Base-by-base conservation (phyloP, 1,284 basidiomycete genomes). In the Chiua sp. region DNA sequence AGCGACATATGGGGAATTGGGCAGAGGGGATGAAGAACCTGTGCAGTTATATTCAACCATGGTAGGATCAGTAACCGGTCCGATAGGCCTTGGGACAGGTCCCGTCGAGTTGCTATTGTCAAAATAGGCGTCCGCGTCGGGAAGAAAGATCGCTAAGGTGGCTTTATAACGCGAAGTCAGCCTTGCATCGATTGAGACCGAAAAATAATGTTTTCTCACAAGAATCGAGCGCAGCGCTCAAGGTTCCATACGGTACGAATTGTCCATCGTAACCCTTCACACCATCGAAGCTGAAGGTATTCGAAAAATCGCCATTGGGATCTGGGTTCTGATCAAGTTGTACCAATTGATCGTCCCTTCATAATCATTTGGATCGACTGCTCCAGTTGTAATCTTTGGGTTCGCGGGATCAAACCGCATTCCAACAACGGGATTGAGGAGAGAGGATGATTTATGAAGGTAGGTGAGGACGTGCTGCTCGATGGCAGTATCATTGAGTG, bases 331-430 rank as follows among this genome's bases (percentile, higher is more conserved):
- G 59, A 30, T 62, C 18, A 20, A 73, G 51, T 39, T 61, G 61
- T 28, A 75, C 69, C 75, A 73, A 37, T 74, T 72, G 32, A 75
- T 74, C 13, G 61, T 63, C 39, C 74, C 72, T 59, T 74, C 66
- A 22, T 75, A 75, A 33, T 73, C 73, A 13, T 70, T 68, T 20
- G 69, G 74, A 39, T 75, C 73, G 11, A 73, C 72, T 3, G 70
- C 70, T 1, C 74, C 72, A 42, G 74, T 71, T 10, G 72, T 75
- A 26, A 73, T 32, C 47, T 67, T 75, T 6, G 72, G 70, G n/a
- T 72, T 63, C 12, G 26, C 52, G 32, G 66, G 63, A 53, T 75
- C 71, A 28, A 74, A 73, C 11, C 71, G 62, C 63, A 73, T 69
- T 10, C 64, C 72, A 4, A 75, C 32, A n/a, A 75, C 72, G 28